Base-by-base conservation (phyloP, 306 rosid species). In the Prunus fruticosa region DNA sequence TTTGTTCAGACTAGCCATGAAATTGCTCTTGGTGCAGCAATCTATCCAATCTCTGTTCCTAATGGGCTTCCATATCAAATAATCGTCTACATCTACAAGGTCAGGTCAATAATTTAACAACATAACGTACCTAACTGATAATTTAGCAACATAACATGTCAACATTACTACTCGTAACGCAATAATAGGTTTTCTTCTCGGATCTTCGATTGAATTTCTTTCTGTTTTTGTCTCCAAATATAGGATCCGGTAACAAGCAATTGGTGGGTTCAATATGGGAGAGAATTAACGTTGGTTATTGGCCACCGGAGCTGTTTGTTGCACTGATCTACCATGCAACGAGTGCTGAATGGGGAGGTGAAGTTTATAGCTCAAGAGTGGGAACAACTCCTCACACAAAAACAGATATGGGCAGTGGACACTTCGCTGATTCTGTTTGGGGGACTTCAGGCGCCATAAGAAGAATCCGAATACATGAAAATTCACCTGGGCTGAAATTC, bases 251-350 rank as follows among this genome's bases (percentile, higher is more conserved):
- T 7, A 12, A 89, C 93, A 51, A 80, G 70, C 64, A 86, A 86
- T 51, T 91, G 92, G 93, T 91, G 93, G 93, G 81, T 89, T 76
- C 91, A 86, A 66, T 91, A 85, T 68, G 89, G 85, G 89, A 84
- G 73, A 74, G 71, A 43, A 80, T 72, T 15, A 81, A 76, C 64
- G 79, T 89, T 50, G 92, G 94, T 6, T 91, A 91, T 72, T 91
- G 94, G 97, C 94, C 93, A 6, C 20, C 72, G 1, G 89, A 86
- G 71, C 52, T 89, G 63, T 88, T 91, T 52, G 0, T 16, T 3
- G 52, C 61, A 2, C 47, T 89, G 49, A 15, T 61, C 9, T 65
- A 68, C 16, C 71, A 82, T 11, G 97, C 94, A 8, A 82, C 77
- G 16, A 77, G 87, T 5, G 95, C 86, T 60, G 88, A 89, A 15